These are phyloP conservation scores for Thermomucor indicae-seudaticae DNA, from an alignment of 371 early-diverging fungal genomes.

Conservation along the genomic window DNA sequence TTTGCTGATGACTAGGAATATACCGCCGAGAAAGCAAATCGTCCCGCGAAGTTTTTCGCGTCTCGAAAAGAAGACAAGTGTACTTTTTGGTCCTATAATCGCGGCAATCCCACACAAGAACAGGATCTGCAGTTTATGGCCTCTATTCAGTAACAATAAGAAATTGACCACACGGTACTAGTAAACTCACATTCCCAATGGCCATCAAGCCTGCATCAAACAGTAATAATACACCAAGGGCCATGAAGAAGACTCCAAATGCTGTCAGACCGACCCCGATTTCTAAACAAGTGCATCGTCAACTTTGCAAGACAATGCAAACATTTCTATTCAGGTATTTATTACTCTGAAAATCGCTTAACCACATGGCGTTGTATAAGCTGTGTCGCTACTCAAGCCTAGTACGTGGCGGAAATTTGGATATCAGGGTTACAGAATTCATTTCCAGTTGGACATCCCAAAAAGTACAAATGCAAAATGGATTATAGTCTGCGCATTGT, in stretches of 20 bases:
- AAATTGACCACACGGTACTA: neutral
- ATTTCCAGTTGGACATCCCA: neutral
- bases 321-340: neutral
- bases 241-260: conserved; percentile 92
- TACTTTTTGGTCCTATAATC: conserved; percentile 85
- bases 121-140: conserved; percentile 58
- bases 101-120: conserved; percentile 86
- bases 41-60: conserved; percentile 86
- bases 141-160: neutral
- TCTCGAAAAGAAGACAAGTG: conserved; percentile 79
- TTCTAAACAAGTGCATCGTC: conserved; percentile 49
- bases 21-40: conserved; percentile 88
- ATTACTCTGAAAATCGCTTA: conserved; percentile 80
- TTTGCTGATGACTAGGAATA: conserved; percentile 80
- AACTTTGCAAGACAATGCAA: neutral
- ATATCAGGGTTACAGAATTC: no score
- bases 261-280: conserved; percentile 95
- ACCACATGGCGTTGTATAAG: conserved; percentile 59
- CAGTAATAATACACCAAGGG: conserved; percentile 86
- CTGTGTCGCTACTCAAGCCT: no score
- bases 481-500: no score
- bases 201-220: conserved; percentile 95
- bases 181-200: conserved; percentile 85
- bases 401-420: no score
- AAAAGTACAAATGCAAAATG: neutral